phyloP scores from a whole-genome alignment of 441 rosid genomes.

The Mallotus japonicus region DNA sequence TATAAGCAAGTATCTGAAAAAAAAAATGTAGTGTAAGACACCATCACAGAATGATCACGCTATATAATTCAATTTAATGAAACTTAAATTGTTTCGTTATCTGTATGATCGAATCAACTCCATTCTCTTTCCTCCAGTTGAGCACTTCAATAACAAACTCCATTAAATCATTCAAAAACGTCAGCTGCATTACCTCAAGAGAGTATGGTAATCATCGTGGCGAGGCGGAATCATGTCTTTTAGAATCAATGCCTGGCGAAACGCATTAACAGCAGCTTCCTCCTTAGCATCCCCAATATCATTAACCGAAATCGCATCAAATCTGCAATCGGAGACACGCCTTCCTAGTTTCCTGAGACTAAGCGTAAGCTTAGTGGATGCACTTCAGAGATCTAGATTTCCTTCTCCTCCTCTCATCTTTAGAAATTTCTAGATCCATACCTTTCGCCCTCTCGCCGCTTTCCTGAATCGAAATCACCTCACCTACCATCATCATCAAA shows the following conservation, averaged over 20 bases:
- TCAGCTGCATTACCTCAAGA: conserved; percentile 55
- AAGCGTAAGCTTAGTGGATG: conserved; percentile 66
- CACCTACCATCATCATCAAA: conserved; percentile 32
- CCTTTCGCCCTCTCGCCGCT: conserved; percentile 41
- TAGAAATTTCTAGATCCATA: conserved; percentile 55
- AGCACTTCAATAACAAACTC: conserved; percentile 43
- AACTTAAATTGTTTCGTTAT: conserved; percentile 35
- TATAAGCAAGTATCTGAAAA: not conserved
- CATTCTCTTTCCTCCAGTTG: conserved; percentile 78
- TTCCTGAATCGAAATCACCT: conserved; percentile 37
- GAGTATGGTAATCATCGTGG: conserved; percentile 87
- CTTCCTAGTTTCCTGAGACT: conserved; percentile 65
- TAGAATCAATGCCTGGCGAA: conserved; percentile 61
- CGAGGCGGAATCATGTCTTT: conserved; percentile 64
- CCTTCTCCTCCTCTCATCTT: conserved; percentile 62
- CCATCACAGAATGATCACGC: conserved; percentile 9
- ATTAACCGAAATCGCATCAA: conserved; percentile 52
- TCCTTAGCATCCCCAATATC: conserved; percentile 80
- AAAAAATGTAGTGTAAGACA: not conserved
- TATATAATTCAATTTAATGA: conserved; percentile 7
- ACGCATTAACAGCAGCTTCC: conserved; percentile 59
- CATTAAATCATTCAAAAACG: too few species aligned
- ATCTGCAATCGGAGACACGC: conserved; percentile 64
- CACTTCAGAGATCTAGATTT: conserved; percentile 60
- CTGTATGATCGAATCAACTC: conserved; percentile 76